Percentiles rank a stretch among this genome's conserved stretches.
Conservation (phyloP, 2,329 filamentous ascomycete genomes). For the Colletotrichum lini region DNA sequence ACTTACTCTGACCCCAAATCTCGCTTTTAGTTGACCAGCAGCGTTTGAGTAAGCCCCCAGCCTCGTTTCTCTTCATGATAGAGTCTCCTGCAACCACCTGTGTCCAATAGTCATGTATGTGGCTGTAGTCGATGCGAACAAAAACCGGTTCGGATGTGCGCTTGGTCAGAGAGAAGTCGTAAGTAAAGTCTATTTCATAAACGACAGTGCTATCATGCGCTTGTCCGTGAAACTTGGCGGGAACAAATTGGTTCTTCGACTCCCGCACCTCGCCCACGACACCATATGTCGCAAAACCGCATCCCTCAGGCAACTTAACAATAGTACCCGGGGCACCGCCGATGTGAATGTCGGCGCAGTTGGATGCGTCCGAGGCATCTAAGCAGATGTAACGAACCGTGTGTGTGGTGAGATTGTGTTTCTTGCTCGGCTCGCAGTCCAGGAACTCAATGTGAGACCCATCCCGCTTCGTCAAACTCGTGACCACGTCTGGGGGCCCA, state of each 20-base stretch:
- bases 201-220: background rate
- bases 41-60: too few species aligned
- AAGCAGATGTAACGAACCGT: too few species aligned
- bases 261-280: constrained; percentile 2
- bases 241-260: background rate
- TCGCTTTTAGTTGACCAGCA: too few species aligned
- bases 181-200: too few species aligned
- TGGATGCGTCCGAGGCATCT: background rate
- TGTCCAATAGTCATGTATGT: too few species aligned
- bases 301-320: constrained; percentile 10
- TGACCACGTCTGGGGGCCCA: constrained; percentile 50
- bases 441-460: constrained; percentile 58
- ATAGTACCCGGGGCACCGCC: constrained; percentile 17
- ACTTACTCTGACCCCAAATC: too few species aligned
- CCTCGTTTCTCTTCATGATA: too few species aligned
- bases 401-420: too few species aligned
- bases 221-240: background rate
- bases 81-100: too few species aligned
- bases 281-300: constrained; percentile 19
- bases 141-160: too few species aligned
- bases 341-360: constrained; percentile 20
- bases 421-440: constrained; percentile 8
- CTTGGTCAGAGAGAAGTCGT: too few species aligned
- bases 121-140: too few species aligned
- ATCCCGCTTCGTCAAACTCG: constrained; percentile 56